A percentile compares a stretch with the other conserved stretches of the same genome.
phyloP scores from a whole-genome alignment of 352 stramenopile genomes.

The Phytophthora brassicae region DNA sequence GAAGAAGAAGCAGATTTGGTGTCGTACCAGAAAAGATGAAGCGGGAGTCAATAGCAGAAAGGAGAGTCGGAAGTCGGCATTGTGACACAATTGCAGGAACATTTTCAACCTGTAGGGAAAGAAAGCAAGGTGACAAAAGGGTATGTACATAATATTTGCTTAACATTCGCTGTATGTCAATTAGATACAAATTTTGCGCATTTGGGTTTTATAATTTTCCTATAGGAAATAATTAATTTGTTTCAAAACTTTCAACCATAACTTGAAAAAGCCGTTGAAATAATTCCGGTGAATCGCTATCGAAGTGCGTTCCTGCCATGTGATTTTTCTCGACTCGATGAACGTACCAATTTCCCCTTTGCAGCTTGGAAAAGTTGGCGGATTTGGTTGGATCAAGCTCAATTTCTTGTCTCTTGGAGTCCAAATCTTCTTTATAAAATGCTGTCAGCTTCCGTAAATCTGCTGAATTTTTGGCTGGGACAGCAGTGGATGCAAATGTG shows the following conservation, averaged over 20 bases:
- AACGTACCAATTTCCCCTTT: conserved; percentile 53
- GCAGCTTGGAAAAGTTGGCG: conserved; percentile 15
- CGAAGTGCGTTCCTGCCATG: conserved; percentile 64
- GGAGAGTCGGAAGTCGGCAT: conserved; percentile 14
- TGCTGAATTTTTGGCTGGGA: not conserved
- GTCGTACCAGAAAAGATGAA: conserved; percentile 17
- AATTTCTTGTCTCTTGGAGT: no score
- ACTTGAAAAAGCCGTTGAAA: conserved; percentile 66
- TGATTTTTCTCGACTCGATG: conserved; percentile 73
- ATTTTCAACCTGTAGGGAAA: conserved; percentile 27
- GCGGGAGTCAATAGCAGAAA: conserved; percentile 22
- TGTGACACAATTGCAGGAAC: conserved; percentile 20
- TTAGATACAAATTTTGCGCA: conserved; percentile 29
- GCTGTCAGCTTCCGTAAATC: not conserved
- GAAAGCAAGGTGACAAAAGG: conserved; percentile 26
- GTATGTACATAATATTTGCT: conserved; percentile 43
- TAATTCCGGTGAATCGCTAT: conserved; percentile 52
- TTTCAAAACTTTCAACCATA: conserved; percentile 49
- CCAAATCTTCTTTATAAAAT: not conserved
- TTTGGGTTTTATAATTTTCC: no score
- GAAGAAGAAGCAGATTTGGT: not conserved
- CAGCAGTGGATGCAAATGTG: conserved; percentile 9
- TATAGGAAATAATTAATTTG: no score
- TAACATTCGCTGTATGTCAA: conserved; percentile 27
- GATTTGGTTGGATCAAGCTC: conserved; percentile 18